phyloP scores from a whole-genome alignment of 805 yeast species.

The Hanseniaspora vineae region DNA sequence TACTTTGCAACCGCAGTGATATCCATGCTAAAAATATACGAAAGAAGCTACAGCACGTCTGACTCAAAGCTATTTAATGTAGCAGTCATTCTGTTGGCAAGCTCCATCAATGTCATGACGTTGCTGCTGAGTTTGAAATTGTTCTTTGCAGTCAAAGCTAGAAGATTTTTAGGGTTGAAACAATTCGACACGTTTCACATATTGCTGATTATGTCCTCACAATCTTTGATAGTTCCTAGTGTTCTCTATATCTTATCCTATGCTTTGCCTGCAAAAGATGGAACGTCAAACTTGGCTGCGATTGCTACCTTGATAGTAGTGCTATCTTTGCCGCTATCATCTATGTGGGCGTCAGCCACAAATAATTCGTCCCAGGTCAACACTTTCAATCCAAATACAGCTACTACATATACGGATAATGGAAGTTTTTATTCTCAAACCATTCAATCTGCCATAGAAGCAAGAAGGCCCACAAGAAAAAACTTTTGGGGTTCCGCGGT shows the following conservation, averaged over 20 bases:
- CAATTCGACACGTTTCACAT: slow-evolving; percentile 79
- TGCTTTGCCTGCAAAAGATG: slow-evolving; percentile 21
- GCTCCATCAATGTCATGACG: slow-evolving; percentile 53
- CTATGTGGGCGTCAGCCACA: slow-evolving; percentile 77
- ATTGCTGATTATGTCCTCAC: slow-evolving; percentile 65
- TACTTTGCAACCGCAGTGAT: slow-evolving; percentile 41
- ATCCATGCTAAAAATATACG: slow-evolving; percentile 27
- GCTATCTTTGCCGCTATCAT: slow-evolving; percentile 65
- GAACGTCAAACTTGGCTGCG: slow-evolving; percentile 32
- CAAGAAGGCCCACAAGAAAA: slow-evolving; percentile 1
- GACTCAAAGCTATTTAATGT: slow-evolving; percentile 34
- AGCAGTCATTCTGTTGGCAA: slow-evolving; percentile 52
- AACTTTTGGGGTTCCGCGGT: background rate
- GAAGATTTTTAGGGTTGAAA: slow-evolving; percentile 64
- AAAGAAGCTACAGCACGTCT: slow-evolving; percentile 13
- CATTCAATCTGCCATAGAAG: slow-evolving; percentile 4
- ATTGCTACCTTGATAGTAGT: slow-evolving; percentile 52
- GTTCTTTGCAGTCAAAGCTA: slow-evolving; percentile 49
- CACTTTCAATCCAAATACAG: slow-evolving; percentile 19
- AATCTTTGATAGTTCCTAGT: slow-evolving; percentile 72
- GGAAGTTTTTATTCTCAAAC: slow-evolving; percentile 4
- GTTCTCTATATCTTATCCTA: slow-evolving; percentile 47
- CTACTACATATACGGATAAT: slow-evolving; percentile 8
- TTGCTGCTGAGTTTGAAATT: slow-evolving; percentile 53
- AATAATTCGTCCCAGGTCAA: slow-evolving; percentile 35